Base-by-base conservation (phyloP, 1,284 basidiomycete genomes). In the Ceratorhiza oryzae-sativae region DNA sequence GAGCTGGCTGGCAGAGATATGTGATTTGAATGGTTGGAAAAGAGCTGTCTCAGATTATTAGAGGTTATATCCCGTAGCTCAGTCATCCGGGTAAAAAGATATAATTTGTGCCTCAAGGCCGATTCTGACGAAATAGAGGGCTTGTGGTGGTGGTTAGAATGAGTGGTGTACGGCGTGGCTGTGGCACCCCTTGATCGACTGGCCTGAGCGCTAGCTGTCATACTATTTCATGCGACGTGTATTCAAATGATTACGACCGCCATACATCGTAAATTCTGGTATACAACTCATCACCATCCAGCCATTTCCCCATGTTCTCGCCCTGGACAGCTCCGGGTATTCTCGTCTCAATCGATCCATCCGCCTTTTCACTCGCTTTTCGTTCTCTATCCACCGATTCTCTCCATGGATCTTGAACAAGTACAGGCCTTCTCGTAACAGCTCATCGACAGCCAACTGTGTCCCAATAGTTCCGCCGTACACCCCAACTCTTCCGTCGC, bases 1-100 rank as follows among this genome's bases (percentile, higher is more conserved):
- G 67, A 70, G 39, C 67, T 70, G 41, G 55, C 41, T 27, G 67
- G 67, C n/a, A 70, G 27, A 30, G 55, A 30, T 18, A 70, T 36
- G n/a, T 70, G 55, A 23, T 39, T 23, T n/a, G 67, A 58, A 42
- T 46, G 53, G 27, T 58, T 45, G n/a, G 45, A 58, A 45, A 70
- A 70, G 3, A 70, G 25, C 23, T 70, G 67, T 36, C 67, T n/a
- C 13, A 70, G 55, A 25, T 70, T 70, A 30, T 70, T 70, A 15
- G 67, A 70, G 10, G 67, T 70, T 15, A 70, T 20, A 30, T 70
- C 67, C 13, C 67, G 6, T 32, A 70, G 67, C 34, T 70, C 67
- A 6, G 55, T 45, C 55, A 56, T 70, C 25, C 27, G 18, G 18
- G 34, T 15, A 49, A 18, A 23, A 32, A 18, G 23, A 25, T 39